Percentiles rank a stretch among this genome's conserved stretches.
Conservation (phyloP, 139 green algal genomes). For the Raphidocelis subcapitata region DNA sequence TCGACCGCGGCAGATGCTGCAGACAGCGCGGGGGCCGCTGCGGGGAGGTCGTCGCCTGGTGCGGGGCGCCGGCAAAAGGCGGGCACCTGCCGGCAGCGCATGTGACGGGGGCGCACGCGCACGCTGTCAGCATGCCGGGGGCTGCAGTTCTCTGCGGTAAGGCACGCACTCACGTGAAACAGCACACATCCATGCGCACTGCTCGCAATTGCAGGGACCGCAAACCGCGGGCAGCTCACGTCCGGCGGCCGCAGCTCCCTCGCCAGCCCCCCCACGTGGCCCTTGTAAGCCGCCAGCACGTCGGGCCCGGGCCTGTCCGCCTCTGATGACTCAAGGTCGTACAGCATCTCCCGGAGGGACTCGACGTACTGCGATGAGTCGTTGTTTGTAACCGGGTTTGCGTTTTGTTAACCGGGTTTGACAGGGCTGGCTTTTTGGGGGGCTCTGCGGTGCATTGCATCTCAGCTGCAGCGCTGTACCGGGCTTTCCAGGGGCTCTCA, state of each 20-base stretch:
- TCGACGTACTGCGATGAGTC: conserved; percentile 42
- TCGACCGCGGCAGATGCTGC: no score
- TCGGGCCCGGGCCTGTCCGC: conserved; percentile 11
- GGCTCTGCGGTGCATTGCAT: no score
- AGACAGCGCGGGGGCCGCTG: no score
- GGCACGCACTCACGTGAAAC: no score
- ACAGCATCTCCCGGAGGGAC: conserved; percentile 36
- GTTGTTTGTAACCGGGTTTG: no score
- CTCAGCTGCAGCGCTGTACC: no score
- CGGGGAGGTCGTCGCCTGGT: background rate
- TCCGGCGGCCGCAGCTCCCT: conserved; percentile 6
- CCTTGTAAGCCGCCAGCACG: conserved; percentile 9
- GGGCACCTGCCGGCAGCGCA: background rate
- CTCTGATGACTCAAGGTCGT: conserved; percentile 23
- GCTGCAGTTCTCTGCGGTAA: background rate
- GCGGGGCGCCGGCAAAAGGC: conserved; percentile 8
- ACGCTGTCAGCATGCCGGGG: background rate
- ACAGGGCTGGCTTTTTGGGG: no score
- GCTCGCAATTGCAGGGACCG: no score
- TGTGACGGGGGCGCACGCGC: background rate
- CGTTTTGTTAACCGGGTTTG: no score
- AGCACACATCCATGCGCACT: no score
- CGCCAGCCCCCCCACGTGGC: conserved; percentile 1
- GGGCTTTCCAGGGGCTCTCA: no score
- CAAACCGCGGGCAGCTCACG: no score